phyloP scores from a whole-genome alignment of 257 asterid genomes.

The Przewalskia tangutica region DNA sequence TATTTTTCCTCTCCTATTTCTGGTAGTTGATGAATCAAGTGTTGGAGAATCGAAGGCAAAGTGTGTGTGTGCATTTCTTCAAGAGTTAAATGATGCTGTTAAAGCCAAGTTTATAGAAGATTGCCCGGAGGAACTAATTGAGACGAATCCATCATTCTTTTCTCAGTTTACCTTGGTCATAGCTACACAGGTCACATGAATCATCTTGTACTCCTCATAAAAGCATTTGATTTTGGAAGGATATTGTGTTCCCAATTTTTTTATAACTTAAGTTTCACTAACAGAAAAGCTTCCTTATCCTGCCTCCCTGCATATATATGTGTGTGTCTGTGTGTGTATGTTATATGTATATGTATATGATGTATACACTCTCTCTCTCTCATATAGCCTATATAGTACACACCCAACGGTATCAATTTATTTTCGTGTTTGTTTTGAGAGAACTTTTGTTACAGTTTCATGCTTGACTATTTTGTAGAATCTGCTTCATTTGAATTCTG shows the following conservation, averaged over 20 bases:
- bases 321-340: slow-evolving; percentile 21
- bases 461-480: not conserved
- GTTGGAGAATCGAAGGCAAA: slow-evolving; percentile 91
- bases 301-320: slow-evolving; percentile 22
- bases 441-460: not conserved
- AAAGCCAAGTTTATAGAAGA: slow-evolving; percentile 89
- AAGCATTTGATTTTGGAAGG: not conserved
- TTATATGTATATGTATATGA: not conserved
- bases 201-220: not conserved
- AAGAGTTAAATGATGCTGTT: slow-evolving; percentile 95
- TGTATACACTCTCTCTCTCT: not conserved
- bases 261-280: slow-evolving; percentile 9
- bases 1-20: not conserved
- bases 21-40: slow-evolving; percentile 70
- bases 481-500: not conserved
- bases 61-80: slow-evolving; percentile 80
- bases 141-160: slow-evolving; percentile 76
- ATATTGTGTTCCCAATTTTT: not conserved
- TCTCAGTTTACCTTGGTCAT: slow-evolving; percentile 80
- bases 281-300: not conserved
- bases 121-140: slow-evolving; percentile 60
- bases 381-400: not conserved
- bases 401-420: not conserved
- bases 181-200: slow-evolving; percentile 2
- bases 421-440: not conserved